phyloP scores from a whole-genome alignment of 164 flowering plant genomes.

The Malania oleifera region DNA sequence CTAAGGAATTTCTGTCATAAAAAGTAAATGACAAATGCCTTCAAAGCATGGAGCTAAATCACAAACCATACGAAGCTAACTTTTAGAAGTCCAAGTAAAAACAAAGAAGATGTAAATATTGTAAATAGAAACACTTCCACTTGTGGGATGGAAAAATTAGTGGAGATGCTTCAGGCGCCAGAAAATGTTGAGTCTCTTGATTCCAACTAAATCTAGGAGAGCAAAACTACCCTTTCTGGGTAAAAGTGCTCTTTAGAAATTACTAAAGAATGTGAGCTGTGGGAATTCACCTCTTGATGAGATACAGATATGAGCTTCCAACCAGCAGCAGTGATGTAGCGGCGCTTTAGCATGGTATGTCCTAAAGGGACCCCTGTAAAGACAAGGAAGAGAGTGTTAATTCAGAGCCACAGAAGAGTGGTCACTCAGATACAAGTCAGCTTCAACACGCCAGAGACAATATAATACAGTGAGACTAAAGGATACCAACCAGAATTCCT shows the following conservation, averaged over 20 bases:
- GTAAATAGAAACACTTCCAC: too few relatives aligned
- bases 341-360: slow-evolving; percentile 83
- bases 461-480: background rate
- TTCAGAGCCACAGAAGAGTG: background rate
- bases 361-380: slow-evolving; percentile 82
- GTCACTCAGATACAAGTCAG: background rate
- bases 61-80: too few relatives aligned
- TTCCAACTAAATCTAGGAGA: background rate
- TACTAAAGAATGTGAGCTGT: background rate
- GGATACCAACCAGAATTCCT: slow-evolving; percentile 65
- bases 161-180: too few relatives aligned
- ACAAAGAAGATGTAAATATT: too few relatives aligned
- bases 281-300: slow-evolving; percentile 57
- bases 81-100: too few relatives aligned
- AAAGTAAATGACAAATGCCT: too few relatives aligned
- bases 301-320: slow-evolving; percentile 77
- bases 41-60: too few relatives aligned
- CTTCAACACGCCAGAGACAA: background rate
- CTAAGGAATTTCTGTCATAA: too few relatives aligned
- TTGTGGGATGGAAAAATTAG: too few relatives aligned
- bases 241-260: background rate
- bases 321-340: slow-evolving; percentile 74
- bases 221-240: background rate
- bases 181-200: background rate
- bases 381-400: slow-evolving; percentile 1